Conservation (phyloP, 306 rosid species). For the Lathyrus sativus region DNA sequence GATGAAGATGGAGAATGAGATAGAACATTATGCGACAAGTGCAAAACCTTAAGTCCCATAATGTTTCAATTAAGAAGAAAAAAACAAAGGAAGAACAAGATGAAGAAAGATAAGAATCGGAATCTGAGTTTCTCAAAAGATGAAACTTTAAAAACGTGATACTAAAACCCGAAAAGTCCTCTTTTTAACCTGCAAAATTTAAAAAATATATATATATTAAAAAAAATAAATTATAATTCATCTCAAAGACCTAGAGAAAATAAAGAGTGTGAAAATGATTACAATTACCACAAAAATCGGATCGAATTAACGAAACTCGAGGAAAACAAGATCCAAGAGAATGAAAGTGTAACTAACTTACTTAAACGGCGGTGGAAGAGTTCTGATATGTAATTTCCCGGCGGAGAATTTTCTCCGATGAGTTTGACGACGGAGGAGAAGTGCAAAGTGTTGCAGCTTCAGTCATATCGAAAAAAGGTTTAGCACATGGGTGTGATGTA, state of each 20-base stretch:
- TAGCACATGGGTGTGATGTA: background rate
- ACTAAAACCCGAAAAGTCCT: conserved; percentile 1
- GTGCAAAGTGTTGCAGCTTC: conserved; percentile 38
- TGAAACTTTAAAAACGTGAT: conserved; percentile 9
- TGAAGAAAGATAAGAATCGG: background rate
- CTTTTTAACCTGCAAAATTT: conserved; percentile 38
- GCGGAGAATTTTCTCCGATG: conserved; percentile 9
- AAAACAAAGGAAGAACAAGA: background rate
- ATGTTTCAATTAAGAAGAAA: background rate
- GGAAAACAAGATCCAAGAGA: conserved; percentile 37
- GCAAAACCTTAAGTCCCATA: conserved; percentile 69
- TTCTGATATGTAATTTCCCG: background rate
- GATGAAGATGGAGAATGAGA: conserved; percentile 65
- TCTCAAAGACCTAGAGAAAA: background rate
- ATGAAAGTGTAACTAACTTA: conserved; percentile 12
- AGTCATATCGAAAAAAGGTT: background rate
- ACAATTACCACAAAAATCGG: conserved; percentile 39
- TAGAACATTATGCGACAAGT: conserved; percentile 61
- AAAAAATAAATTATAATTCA: background rate
- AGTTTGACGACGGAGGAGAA: conserved; percentile 29
- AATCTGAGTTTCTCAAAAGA: conserved; percentile 20
- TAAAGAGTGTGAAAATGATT: conserved; percentile 28
- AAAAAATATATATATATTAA: background rate
- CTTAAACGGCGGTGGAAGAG: background rate
- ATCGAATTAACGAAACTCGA: conserved; percentile 28